A percentile compares a stretch with the other conserved stretches of the same genome.
These are phyloP conservation scores for Colletotrichum liriopes DNA, from an alignment of 2,329 filamentous ascomycete species.

Conservation along the genomic window DNA sequence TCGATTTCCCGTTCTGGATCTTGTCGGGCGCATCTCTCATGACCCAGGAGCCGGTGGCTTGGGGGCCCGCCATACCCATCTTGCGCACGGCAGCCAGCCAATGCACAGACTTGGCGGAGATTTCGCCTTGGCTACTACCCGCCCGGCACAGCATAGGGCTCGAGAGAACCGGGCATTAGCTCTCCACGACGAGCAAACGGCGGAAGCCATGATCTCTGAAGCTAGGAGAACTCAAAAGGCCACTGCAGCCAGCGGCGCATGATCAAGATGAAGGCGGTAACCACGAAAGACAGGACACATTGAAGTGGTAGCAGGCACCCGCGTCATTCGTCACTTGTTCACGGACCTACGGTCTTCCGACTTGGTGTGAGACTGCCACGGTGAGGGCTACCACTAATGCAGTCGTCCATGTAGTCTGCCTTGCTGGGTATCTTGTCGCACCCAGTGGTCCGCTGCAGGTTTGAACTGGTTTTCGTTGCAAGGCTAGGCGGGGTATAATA, in stretches of 20 bases:
- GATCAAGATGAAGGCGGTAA: not conserved
- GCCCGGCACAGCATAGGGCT: conserved; percentile 11
- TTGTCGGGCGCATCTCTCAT: not conserved
- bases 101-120: conserved; percentile 2
- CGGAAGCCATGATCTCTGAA: not conserved
- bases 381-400: not conserved
- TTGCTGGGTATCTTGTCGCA: not conserved
- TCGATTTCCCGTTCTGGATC: not conserved
- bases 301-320: too few relatives aligned
- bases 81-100: not conserved
- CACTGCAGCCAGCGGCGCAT: not conserved
- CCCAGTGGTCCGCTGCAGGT: not conserved
- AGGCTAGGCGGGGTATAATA: not conserved
- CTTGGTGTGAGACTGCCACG: not conserved
- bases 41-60: not conserved
- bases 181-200: not conserved
- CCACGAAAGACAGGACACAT: not conserved
- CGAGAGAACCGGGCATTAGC: not conserved
- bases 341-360: not conserved
- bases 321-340: not conserved
- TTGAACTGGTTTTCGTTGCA: not conserved
- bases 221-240: not conserved
- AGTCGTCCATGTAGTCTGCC: not conserved
- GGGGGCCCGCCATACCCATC: not conserved
- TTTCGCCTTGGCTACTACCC: conserved; percentile 10